phyloP scores from a whole-genome alignment of 202 grass and related monocot species.

The Eragrostis tef region DNA sequence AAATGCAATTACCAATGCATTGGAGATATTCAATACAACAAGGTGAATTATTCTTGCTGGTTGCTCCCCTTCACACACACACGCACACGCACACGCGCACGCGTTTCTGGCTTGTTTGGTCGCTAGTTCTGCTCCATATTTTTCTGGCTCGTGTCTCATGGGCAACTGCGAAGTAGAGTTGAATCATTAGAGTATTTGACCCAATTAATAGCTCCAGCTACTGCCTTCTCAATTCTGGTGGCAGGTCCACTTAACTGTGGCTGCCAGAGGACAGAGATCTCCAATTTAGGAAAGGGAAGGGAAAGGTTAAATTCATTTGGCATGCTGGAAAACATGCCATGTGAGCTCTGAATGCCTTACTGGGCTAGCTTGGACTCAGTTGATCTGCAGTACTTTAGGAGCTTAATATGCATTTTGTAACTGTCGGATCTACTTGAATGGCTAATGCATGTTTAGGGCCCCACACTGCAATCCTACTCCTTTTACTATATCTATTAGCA shows the following conservation, averaged over 20 bases:
- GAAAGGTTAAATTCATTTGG: neutral
- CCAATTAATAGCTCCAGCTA: neutral
- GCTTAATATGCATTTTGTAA: neutral
- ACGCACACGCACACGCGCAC: too few species aligned
- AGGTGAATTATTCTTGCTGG: constrained; percentile 51
- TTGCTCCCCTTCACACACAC: neutral
- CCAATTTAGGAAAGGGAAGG: neutral
- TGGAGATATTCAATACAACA: constrained; percentile 83
- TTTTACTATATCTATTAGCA: neutral
- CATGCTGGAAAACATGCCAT: neutral
- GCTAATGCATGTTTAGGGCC: neutral
- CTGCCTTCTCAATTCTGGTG: neutral
- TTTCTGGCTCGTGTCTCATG: neutral
- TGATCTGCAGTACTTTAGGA: neutral
- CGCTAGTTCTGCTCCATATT: neutral
- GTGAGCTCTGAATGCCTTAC: neutral
- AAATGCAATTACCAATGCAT: constrained; percentile 91
- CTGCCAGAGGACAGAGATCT: neutral
- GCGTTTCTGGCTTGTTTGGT: neutral
- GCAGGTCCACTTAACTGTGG: neutral
- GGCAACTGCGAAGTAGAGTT: neutral
- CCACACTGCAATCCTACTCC: neutral
- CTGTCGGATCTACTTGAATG: neutral
- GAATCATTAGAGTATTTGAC: neutral
- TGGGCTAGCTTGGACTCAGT: neutral